These are phyloP conservation scores for Colletotrichum abscissum DNA, from an alignment of 2,329 filamentous ascomycete genomes.

Conservation along the genomic window DNA sequence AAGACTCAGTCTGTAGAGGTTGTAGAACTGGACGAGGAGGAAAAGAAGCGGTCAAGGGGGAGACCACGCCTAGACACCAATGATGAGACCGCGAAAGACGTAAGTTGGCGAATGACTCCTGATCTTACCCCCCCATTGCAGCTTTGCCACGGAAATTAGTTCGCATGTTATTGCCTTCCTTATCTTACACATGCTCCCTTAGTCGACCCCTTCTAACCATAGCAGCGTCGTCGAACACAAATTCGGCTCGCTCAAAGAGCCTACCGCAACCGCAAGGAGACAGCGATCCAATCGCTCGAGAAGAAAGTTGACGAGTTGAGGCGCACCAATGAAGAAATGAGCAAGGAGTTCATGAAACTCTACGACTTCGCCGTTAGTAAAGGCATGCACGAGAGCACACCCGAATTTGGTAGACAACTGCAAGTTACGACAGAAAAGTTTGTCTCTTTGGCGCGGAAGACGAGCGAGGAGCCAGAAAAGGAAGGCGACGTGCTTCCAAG, in stretches of 20 bases:
- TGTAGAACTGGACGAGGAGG: conserved; percentile 52
- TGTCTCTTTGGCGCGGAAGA: conserved; percentile 62
- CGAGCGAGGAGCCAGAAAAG: conserved; percentile 51
- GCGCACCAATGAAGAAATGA: conserved; percentile 78
- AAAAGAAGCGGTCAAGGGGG: conserved; percentile 74
- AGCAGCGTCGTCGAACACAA: conserved; percentile 82
- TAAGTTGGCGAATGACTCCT: conserved; percentile 58
- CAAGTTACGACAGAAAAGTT: conserved; percentile 69
- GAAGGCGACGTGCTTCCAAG: conserved; percentile 41
- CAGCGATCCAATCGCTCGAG: conserved; percentile 79
- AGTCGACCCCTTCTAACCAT: conserved; percentile 37
- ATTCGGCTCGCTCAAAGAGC: conserved; percentile 88
- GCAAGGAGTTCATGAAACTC: conserved; percentile 74
- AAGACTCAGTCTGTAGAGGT: conserved; percentile 40
- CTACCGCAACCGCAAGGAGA: conserved; percentile 87
- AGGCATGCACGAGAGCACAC: conserved; percentile 67
- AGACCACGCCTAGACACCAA: conserved; percentile 80
- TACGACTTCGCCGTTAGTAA: conserved; percentile 70
- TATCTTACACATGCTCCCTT: background rate
- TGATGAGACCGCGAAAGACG: conserved; percentile 82
- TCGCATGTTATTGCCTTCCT: background rate
- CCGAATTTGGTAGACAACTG: conserved; percentile 68
- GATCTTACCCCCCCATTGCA: conserved; percentile 4
- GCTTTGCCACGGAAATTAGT: conserved; percentile 2
- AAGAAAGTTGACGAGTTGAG: conserved; percentile 77